These are phyloP conservation scores for Xylariales sp. DNA, from an alignment of 2,329 filamentous ascomycete species.

Conservation along the genomic window DNA sequence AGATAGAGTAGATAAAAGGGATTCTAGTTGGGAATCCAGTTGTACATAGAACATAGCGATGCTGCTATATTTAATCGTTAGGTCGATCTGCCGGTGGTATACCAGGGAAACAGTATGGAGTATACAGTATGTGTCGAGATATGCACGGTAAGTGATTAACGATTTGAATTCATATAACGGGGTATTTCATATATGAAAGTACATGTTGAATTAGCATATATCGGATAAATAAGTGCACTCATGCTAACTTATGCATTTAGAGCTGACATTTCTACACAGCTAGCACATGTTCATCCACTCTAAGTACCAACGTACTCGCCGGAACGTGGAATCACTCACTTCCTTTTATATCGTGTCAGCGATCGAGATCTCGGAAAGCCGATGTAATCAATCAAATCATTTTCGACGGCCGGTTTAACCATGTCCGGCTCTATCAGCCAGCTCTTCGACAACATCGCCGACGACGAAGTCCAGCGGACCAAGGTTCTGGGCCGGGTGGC, in stretches of 20 bases:
- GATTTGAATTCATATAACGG: not conserved
- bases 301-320: not conserved
- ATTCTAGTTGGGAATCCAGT: too few species aligned
- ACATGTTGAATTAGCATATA: not conserved
- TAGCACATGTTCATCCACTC: not conserved
- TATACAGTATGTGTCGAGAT: too few species aligned
- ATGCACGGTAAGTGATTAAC: too few species aligned
- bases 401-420: conserved; percentile 32
- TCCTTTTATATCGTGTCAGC: not conserved
- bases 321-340: not conserved
- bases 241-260: not conserved
- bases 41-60: too few species aligned
- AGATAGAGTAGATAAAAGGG: too few species aligned
- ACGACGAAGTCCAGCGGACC: conserved; percentile 36
- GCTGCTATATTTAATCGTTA: too few species aligned
- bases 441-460: conserved; percentile 40
- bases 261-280: not conserved
- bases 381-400: conserved; percentile 23
- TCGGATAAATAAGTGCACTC: not conserved
- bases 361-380: not conserved
- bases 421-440: conserved; percentile 43
- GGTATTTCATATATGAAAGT: not conserved
- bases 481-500: conserved; percentile 54
- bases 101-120: too few species aligned
- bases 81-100: too few species aligned